Percentiles rank a stretch among this genome's conserved stretches.
phyloP scores from a whole-genome alignment of 768 basidiomycete species.

The Termitomyces titanicus region DNA sequence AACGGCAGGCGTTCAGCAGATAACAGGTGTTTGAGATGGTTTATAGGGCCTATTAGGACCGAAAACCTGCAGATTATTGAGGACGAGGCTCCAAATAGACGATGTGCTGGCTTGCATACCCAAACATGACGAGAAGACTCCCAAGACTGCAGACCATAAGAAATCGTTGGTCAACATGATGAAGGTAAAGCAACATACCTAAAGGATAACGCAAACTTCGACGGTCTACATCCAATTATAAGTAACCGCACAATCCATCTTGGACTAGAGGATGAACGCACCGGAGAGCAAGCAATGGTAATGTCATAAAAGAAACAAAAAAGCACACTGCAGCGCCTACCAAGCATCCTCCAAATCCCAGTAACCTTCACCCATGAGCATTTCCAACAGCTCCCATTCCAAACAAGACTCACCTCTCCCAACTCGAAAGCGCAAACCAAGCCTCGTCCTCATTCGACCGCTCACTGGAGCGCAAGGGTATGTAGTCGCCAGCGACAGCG shows the following conservation, averaged over 20 bases:
- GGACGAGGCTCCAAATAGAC: background rate
- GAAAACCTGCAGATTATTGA: constrained; percentile 52
- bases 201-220: constrained; percentile 90
- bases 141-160: constrained; percentile 54
- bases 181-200: constrained; percentile 39
- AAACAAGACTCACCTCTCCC: constrained; percentile 71
- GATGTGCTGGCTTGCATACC: constrained; percentile 42
- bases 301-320: constrained; percentile 82
- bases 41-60: constrained; percentile 85
- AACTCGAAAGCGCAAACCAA: constrained; percentile 86
- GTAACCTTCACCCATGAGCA: constrained; percentile 45
- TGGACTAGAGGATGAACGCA: constrained; percentile 19
- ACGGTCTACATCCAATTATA: constrained; percentile 52
- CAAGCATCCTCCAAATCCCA: constrained; percentile 89
- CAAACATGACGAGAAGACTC: constrained; percentile 93
- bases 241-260: constrained; percentile 5
- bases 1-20: constrained; percentile 85
- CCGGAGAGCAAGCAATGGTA: constrained; percentile 49
- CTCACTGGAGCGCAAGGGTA: constrained; percentile 81
- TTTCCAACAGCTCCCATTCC: no score
- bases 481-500: constrained; percentile 79
- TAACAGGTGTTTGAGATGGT: constrained; percentile 85
- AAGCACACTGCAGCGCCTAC: constrained; percentile 93
- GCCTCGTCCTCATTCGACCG: constrained; percentile 94
- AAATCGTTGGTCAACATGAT: background rate